Evolutionary conservation across 306 rosid species (phyloP).

Genomic region (Cucumis hystrix): DNA sequence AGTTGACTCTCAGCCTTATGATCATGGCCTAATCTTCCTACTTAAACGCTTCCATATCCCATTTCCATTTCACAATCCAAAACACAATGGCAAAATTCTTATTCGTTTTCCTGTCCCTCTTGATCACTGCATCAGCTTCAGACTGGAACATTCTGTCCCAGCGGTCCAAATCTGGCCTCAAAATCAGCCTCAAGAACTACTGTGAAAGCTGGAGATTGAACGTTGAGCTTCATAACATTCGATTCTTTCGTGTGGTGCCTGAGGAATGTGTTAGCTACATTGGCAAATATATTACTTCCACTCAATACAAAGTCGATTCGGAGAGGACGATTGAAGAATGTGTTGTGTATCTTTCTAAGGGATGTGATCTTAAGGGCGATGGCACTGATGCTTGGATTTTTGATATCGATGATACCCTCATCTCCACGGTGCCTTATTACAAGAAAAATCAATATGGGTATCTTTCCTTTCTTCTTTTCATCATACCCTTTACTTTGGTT

Average conservation of each 20-base stretch:
- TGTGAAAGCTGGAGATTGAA: constrained; percentile 65
- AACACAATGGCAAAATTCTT: constrained; percentile 18
- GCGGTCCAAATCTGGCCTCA: constrained; percentile 16
- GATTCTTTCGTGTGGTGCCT: constrained; percentile 44
- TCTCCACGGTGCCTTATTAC: constrained; percentile 44
- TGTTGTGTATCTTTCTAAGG: constrained; percentile 33
- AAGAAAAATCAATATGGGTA: constrained; percentile 39
- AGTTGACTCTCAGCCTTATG: not conserved
- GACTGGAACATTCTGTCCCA: constrained; percentile 46
- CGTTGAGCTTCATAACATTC: constrained; percentile 54
- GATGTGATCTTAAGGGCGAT: constrained; percentile 34
- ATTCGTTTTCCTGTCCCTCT: constrained; percentile 9
- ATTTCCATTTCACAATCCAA: not conserved
- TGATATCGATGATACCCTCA: constrained; percentile 53
- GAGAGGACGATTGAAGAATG: constrained; percentile 30
- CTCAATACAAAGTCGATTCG: constrained; percentile 43
- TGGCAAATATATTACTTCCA: constrained; percentile 33
- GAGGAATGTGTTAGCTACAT: constrained; percentile 38
- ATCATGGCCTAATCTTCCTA: not conserved
- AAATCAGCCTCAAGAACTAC: constrained; percentile 41
- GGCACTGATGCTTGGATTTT: constrained; percentile 64
- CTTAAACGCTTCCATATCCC: not conserved
- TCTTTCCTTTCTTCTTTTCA: not conserved
- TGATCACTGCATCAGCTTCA: constrained; percentile 21
- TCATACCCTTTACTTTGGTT: not conserved